These are phyloP conservation scores for Stemphylium beticola DNA, from an alignment of 2,329 filamentous ascomycete genomes.

Conservation along the genomic window DNA sequence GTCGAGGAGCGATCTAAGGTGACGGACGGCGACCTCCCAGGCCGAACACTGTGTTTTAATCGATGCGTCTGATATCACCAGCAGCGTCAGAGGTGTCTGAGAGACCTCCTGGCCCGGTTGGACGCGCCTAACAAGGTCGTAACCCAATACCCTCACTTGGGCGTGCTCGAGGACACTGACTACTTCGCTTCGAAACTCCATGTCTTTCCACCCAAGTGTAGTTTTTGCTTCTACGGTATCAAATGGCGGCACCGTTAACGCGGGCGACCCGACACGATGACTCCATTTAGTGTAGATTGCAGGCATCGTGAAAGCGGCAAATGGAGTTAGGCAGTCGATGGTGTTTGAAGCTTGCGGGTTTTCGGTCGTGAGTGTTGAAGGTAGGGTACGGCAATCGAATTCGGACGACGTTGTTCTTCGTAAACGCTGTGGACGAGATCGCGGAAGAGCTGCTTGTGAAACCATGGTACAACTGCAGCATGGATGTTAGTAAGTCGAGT, in stretches of 20 bases:
- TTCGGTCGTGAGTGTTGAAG: not conserved
- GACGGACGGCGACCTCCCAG: not conserved
- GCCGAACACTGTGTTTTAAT: not conserved
- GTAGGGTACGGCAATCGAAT: not conserved
- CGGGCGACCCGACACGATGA: not conserved
- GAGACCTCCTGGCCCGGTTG: not conserved
- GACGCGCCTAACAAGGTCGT: not conserved
- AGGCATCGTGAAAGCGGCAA: not conserved
- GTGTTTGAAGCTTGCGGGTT: not conserved
- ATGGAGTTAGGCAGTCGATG: not conserved
- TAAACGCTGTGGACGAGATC: not conserved
- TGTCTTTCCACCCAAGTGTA: not conserved
- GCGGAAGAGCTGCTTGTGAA: too few relatives aligned
- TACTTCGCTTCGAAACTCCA: not conserved
- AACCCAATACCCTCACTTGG: not conserved
- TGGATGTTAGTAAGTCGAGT: too few relatives aligned
- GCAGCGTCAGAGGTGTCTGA: not conserved
- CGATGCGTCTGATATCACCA: too few relatives aligned
- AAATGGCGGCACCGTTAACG: not conserved
- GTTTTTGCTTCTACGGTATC: not conserved
- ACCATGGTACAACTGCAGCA: too few relatives aligned
- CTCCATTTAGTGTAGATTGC: not conserved
- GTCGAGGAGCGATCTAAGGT: not conserved
- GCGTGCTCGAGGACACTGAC: not conserved
- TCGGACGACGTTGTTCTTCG: not conserved